Base-by-base conservation (phyloP, 306 rosid genomes). In the Acacia melanoxylon region DNA sequence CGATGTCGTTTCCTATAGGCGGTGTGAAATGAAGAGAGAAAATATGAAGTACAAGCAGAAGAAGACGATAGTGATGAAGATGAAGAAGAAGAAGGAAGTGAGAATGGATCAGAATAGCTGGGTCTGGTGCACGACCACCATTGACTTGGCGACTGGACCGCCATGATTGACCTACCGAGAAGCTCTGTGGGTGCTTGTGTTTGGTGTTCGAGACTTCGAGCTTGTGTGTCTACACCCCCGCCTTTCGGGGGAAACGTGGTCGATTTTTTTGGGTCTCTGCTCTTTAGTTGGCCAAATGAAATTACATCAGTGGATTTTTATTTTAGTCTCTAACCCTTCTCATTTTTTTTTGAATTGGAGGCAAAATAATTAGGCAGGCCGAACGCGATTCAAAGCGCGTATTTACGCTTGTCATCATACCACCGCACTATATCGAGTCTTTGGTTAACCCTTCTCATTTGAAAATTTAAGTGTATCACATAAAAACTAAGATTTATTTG, bases 1-100 rank as follows among this genome's bases (percentile, higher is more conserved):
- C 85, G 86, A 29, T 27, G 74, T 20, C 89, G 89, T 84, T 86
- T 89, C 6, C 16, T 17, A 27, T 10, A 45, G 16, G 70, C 13
- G 1, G 40, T 59, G 73, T 37, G 72, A n/a, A 76, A 73, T 29
- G 79, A 62, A 29, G 68, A 41, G 72, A 82, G 48, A 31, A 56
- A 52, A 0, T 83, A 82, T 7, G 82, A 61, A 56, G 51, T 78
- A 75, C 54, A 22, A 10, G 16, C 8, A 56, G 56, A 82, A 59
- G 84, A 77, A 44, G 80, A 33, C 44, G 52, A 84, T 58, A 80
- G 68, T 16, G 84, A 82, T 4, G 81, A 59, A 42, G 41, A 37
- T 37, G 41, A 5, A 6, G 45, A 37, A 8, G 19, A 5, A 49
- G 72, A 27, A n/a, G 88, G 68, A 17, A 25, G 19, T 61, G 61